phyloP scores from a whole-genome alignment of 352 stramenopile genomes.

The Globisporangium acanthophoron region DNA sequence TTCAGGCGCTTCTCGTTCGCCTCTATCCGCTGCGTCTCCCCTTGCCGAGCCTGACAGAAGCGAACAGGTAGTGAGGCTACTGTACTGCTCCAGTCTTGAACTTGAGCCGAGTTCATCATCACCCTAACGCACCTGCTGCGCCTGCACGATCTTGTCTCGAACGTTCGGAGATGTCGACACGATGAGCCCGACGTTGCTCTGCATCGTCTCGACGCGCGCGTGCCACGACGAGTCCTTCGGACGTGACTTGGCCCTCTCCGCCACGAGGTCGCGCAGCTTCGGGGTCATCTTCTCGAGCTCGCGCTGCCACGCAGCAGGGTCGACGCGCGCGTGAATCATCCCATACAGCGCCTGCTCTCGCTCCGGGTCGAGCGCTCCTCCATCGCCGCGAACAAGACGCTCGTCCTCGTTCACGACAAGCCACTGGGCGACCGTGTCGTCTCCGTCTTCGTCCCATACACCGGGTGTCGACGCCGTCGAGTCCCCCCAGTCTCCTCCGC shows the following conservation, averaged over 20 bases:
- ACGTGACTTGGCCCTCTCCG: slow-evolving; percentile 15
- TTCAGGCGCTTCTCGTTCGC: slow-evolving; percentile 33
- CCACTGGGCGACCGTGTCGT: slow-evolving; percentile 35
- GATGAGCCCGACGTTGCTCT: slow-evolving; percentile 18
- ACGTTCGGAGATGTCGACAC: slow-evolving; percentile 9
- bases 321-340: slow-evolving; percentile 40
- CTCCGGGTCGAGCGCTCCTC: background rate
- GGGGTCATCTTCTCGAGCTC: slow-evolving; percentile 34
- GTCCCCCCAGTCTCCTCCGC: slow-evolving; percentile 15
- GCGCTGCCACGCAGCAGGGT: slow-evolving; percentile 29
- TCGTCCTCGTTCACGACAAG: slow-evolving; percentile 33
- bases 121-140: slow-evolving; percentile 15
- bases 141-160: slow-evolving; percentile 15
- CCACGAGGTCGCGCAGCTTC: slow-evolving; percentile 23
- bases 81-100: too few relatives aligned
- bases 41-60: slow-evolving; percentile 9
- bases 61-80: background rate
- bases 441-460: slow-evolving; percentile 15
- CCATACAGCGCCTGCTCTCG: slow-evolving; percentile 11
- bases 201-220: slow-evolving; percentile 23
- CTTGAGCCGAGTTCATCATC: background rate
- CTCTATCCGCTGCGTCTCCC: slow-evolving; percentile 22
- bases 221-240: slow-evolving; percentile 22
- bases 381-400: background rate
- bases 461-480: slow-evolving; percentile 24